phyloP scores from a whole-genome alignment of 2,329 filamentous ascomycete genomes.

The Aspergillus novoparasiticus region DNA sequence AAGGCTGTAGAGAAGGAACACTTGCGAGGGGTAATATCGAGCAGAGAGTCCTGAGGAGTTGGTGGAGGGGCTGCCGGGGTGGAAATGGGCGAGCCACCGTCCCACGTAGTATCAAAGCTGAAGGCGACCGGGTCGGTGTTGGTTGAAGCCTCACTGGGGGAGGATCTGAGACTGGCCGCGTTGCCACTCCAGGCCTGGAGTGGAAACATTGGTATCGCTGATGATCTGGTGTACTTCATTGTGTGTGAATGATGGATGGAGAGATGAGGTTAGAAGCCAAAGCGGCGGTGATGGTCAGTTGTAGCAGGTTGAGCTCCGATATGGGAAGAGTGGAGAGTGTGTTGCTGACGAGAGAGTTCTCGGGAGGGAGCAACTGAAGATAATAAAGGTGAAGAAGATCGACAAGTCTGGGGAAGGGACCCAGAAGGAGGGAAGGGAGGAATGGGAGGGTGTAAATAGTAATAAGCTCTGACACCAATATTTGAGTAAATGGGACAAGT shows the following conservation, averaged over 20 bases:
- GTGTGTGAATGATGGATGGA: conserved; percentile 5
- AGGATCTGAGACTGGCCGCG: conserved; percentile 24
- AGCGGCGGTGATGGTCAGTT: conserved; percentile 1
- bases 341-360: not conserved
- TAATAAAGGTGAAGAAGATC: conserved; percentile 4
- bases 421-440: conserved; percentile 2
- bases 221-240: conserved; percentile 10
- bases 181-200: conserved; percentile 27
- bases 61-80: conserved; percentile 44
- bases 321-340: not conserved
- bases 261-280: not conserved
- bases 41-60: conserved; percentile 40
- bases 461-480: conserved; percentile 7
- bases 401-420: conserved; percentile 5
- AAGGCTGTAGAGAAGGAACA: conserved; percentile 43
- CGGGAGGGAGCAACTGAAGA: not conserved
- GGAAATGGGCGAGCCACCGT: conserved; percentile 25
- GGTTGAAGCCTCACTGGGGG: conserved; percentile 24
- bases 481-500: conserved; percentile 3
- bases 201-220: conserved; percentile 21
- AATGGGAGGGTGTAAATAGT: conserved; percentile 12
- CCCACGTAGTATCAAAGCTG: conserved; percentile 29
- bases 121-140: conserved; percentile 22
- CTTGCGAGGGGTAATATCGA: conserved; percentile 46
- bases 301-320: not conserved